Percentiles rank a stretch among this genome's conserved stretches.
These are phyloP conservation scores for Alternaria arbusti DNA, from an alignment of 2,329 filamentous ascomycete genomes.

Conservation along the genomic window DNA sequence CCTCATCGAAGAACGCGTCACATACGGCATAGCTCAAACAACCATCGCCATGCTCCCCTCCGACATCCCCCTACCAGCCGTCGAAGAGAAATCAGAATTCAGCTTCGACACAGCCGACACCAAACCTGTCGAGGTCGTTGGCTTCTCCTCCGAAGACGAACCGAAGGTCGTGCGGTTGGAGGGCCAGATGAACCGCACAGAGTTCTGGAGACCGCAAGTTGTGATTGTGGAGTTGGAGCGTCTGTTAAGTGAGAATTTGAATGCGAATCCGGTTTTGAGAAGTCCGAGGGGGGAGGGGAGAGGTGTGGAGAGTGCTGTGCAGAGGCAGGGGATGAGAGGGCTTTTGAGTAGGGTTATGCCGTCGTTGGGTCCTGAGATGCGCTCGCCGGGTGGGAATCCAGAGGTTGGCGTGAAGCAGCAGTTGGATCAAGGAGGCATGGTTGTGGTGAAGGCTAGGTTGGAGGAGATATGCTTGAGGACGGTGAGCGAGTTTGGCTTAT, in stretches of 20 bases:
- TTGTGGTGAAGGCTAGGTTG: constrained; percentile 36
- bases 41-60: constrained; percentile 55
- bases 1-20: constrained; percentile 48
- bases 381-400: constrained; percentile 22
- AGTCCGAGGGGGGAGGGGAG: constrained; percentile 3
- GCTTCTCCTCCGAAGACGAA: constrained; percentile 49
- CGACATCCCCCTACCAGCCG: constrained; percentile 41
- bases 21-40: constrained; percentile 52
- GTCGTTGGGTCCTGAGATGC: constrained; percentile 28
- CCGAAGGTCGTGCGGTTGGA: constrained; percentile 50
- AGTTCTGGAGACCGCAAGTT: constrained; percentile 53
- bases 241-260: constrained; percentile 42
- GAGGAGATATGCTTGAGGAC: constrained; percentile 45
- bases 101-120: constrained; percentile 31
- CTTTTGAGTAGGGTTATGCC: constrained; percentile 34
- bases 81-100: constrained; percentile 38
- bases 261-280: constrained; percentile 22
- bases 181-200: constrained; percentile 49
- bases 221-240: constrained; percentile 51
- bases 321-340: constrained; percentile 16
- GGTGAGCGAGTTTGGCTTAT: constrained; percentile 44
- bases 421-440: constrained; percentile 17
- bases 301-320: background rate
- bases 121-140: constrained; percentile 45
- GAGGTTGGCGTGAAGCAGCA: constrained; percentile 26